A percentile compares a stretch with the other conserved stretches of the same genome.
Conservation (phyloP, 306 rosid genomes). For the Vigna nakashimae region DNA sequence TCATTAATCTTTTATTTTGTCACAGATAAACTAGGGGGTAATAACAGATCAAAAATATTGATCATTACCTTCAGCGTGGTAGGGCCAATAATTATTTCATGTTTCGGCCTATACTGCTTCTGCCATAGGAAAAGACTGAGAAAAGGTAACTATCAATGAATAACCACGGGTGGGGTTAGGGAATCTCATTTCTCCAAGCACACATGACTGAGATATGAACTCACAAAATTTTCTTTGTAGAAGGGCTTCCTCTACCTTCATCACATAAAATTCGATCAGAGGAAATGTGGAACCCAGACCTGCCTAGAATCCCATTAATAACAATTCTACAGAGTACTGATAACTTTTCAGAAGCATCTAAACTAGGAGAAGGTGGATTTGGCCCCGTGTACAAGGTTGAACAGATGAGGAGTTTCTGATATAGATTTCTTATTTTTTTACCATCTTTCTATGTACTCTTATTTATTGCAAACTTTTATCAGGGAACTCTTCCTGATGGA, state of each 20-base stretch:
- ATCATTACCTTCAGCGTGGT: conserved; percentile 20
- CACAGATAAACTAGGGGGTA: not conserved
- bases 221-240: not conserved
- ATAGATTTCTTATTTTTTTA: too few relatives aligned
- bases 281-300: conserved; percentile 4
- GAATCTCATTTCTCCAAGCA: too few relatives aligned
- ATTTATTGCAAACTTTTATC: too few relatives aligned
- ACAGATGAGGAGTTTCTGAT: too few relatives aligned
- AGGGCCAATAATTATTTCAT: not conserved
- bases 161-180: too few relatives aligned
- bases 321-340: conserved; percentile 3
- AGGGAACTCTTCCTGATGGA: too few relatives aligned
- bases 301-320: conserved; percentile 7
- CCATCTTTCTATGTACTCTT: too few relatives aligned
- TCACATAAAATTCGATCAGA: not conserved
- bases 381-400: too few relatives aligned
- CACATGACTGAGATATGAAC: not conserved
- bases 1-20: not conserved
- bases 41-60: not conserved
- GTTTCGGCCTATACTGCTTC: not conserved
- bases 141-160: not conserved
- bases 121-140: not conserved
- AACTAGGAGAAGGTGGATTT: too few relatives aligned
- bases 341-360: not conserved
- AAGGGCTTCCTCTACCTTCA: not conserved